Conservation (phyloP, 2,329 filamentous ascomycete genomes). For the Rutstroemia sp. region DNA sequence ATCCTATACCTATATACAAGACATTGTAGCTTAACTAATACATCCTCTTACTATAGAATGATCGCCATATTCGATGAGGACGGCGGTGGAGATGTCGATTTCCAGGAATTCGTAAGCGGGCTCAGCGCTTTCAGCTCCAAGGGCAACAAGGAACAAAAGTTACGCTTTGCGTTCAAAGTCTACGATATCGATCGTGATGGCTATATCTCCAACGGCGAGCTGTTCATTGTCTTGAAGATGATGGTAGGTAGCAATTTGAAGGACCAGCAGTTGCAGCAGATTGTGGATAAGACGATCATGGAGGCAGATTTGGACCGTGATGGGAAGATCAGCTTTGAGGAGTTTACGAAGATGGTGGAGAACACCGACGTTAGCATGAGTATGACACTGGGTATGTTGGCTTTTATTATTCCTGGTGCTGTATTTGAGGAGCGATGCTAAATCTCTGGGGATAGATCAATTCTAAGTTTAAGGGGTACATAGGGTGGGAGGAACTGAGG, state of each 20-base stretch:
- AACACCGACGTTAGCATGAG: constrained; percentile 75
- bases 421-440: not conserved
- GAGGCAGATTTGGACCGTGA: constrained; percentile 94
- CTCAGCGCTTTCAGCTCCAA: constrained; percentile 94
- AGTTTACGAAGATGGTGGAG: constrained; percentile 98
- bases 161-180: constrained; percentile 96
- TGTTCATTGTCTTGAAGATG: constrained; percentile 99
- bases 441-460: constrained; percentile 20
- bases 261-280: constrained; percentile 97
- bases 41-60: constrained; percentile 53
- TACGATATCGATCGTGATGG: constrained; percentile 99
- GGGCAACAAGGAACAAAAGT: constrained; percentile 98
- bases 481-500: not conserved
- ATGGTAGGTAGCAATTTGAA: constrained; percentile 99
- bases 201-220: constrained; percentile 96
- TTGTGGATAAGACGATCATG: constrained; percentile 99
- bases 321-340: constrained; percentile 98
- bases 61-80: constrained; percentile 99
- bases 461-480: constrained; percentile 15
- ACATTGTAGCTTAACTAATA: not conserved
- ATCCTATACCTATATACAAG: not conserved
- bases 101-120: constrained; percentile 96
- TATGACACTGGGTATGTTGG: constrained; percentile 58
- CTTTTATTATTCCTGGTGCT: constrained; percentile 16
- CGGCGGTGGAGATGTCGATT: constrained; percentile 94